Conservation (phyloP, 345 rosid genomes). For the Gynandropsis gynandra region DNA sequence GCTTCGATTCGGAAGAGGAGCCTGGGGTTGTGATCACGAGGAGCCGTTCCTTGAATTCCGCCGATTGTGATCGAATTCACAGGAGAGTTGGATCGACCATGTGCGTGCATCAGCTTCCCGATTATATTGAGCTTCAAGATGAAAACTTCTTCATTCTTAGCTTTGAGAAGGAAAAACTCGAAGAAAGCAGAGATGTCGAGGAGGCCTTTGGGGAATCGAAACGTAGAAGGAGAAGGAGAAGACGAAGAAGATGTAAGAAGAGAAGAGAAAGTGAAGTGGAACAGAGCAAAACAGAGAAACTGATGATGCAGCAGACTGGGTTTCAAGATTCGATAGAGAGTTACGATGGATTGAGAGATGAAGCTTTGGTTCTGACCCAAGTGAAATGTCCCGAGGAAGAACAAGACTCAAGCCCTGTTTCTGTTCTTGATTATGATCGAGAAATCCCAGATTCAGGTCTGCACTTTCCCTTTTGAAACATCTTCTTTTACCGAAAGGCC, state of each 20-base stretch:
- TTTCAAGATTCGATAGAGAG: background rate
- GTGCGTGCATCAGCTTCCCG: constrained; percentile 28
- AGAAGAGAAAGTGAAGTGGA: constrained; percentile 9
- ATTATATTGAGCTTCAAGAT: constrained; percentile 53
- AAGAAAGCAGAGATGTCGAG: constrained; percentile 12
- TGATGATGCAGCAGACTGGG: background rate
- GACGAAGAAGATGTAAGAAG: constrained; percentile 17
- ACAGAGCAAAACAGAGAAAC: constrained; percentile 9
- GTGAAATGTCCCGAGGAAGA: constrained; percentile 27
- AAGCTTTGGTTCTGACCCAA: constrained; percentile 12
- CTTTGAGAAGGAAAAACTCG: constrained; percentile 35
- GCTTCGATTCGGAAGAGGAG: constrained; percentile 11
- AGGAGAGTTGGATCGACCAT: constrained; percentile 35
- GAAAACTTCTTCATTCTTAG: constrained; percentile 58
- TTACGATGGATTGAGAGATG: constrained; percentile 3
- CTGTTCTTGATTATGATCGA: constrained; percentile 66
- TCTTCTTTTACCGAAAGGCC: too few species aligned
- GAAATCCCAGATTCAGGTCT: constrained; percentile 35
- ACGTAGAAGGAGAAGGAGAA: too few species aligned
- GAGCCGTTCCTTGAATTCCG: constrained; percentile 46
- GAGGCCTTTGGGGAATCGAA: constrained; percentile 26
- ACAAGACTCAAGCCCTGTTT: constrained; percentile 75
- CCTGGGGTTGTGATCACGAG: constrained; percentile 55
- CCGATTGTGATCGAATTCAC: constrained; percentile 27
- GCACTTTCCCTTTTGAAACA: too few species aligned